Conservation (phyloP, 441 rosid genomes). For the Corymbia calophylla region DNA sequence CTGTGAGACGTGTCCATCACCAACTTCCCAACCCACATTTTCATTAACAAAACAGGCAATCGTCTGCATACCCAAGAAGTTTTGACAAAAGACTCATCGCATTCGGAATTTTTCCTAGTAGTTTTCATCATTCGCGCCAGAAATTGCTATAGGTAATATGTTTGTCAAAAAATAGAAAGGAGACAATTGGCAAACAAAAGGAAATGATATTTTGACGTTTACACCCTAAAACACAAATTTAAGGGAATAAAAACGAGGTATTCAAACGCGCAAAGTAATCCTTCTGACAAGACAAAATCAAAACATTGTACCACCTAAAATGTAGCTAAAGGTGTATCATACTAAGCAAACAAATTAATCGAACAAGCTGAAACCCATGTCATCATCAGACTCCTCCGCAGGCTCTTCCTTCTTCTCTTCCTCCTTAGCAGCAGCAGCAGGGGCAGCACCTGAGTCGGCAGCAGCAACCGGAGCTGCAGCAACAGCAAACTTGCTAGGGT, state of each 20-base stretch:
- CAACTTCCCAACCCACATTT: background rate
- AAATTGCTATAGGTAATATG: background rate
- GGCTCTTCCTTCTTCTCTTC: constrained; percentile 73
- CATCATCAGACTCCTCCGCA: constrained; percentile 80
- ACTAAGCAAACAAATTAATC: constrained; percentile 23
- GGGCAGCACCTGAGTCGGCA: constrained; percentile 13
- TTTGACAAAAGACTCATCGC: background rate
- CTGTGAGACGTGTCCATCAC: background rate
- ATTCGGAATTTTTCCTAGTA: background rate
- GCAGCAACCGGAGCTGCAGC: constrained; percentile 35
- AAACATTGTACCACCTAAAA: background rate
- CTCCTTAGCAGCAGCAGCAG: constrained; percentile 31
- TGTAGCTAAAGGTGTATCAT: background rate
- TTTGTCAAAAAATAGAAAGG: background rate
- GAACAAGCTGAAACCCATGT: constrained; percentile 74
- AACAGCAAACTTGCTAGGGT: constrained; percentile 81
- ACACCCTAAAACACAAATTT: background rate
- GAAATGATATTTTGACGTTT: background rate
- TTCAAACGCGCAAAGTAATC: background rate
- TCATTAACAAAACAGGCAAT: background rate
- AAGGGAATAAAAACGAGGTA: background rate
- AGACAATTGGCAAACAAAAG: background rate
- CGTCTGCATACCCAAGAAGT: background rate
- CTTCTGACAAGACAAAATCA: background rate
- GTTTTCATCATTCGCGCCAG: background rate